These are phyloP conservation scores for Xylaria sp. DNA, from an alignment of 2,329 filamentous ascomycete species.

Conservation along the genomic window DNA sequence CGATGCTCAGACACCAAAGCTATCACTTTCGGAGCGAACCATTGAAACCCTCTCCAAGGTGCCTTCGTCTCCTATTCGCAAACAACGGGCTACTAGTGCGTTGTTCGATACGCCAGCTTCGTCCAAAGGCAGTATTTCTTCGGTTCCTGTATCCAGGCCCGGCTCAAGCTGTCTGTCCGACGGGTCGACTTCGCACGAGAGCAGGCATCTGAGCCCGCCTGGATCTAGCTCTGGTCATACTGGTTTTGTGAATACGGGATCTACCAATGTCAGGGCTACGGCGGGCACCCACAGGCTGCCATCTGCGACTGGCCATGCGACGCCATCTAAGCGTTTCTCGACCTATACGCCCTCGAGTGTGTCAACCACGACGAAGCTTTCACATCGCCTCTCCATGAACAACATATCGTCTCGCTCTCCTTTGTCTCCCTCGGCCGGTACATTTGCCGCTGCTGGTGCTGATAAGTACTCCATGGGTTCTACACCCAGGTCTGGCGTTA, in stretches of 20 bases:
- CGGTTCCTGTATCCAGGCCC: conserved; percentile 52
- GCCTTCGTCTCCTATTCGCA: conserved; percentile 69
- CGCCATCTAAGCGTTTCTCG: conserved; percentile 37
- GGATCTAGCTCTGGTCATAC: conserved; percentile 51
- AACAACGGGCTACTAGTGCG: conserved; percentile 56
- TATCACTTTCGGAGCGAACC: conserved; percentile 75
- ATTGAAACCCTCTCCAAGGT: conserved; percentile 77
- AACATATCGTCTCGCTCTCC: conserved; percentile 35
- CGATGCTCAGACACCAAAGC: conserved; percentile 26
- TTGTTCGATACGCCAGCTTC: conserved; percentile 64
- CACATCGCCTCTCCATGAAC: conserved; percentile 24
- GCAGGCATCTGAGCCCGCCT: conserved; percentile 48
- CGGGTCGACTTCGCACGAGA: conserved; percentile 48
- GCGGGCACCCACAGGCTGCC: too few relatives aligned
- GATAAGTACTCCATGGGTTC: conserved; percentile 32
- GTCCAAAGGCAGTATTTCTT: conserved; percentile 46
- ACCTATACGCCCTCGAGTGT: conserved; percentile 35
- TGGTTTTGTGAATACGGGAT: conserved; percentile 37
- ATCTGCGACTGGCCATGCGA: conserved; percentile 41
- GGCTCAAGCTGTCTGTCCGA: conserved; percentile 58
- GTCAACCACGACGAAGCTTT: conserved; percentile 29
- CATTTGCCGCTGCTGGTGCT: conserved; percentile 35
- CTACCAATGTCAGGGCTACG: conserved; percentile 37
- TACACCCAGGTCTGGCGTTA: conserved; percentile 40
- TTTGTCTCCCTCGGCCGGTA: conserved; percentile 27